These are phyloP conservation scores for Botrytis elliptica DNA, from an alignment of 2,329 filamentous ascomycete genomes.

Conservation along the genomic window DNA sequence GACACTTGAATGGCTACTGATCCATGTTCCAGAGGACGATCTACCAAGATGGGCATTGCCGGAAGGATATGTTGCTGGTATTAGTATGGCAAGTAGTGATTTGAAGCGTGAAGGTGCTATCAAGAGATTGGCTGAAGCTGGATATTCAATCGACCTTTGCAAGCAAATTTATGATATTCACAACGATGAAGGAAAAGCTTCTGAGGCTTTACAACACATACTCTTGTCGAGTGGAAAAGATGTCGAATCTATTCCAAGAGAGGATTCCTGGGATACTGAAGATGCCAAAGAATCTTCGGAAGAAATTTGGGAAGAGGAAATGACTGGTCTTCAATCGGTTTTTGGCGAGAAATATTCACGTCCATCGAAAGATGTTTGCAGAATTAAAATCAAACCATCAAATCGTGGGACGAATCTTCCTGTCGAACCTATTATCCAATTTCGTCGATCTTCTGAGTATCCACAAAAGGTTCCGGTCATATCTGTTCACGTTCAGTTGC, in stretches of 20 bases:
- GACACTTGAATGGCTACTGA: conserved; percentile 90
- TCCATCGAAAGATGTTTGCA: conserved; percentile 62
- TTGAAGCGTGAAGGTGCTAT: conserved; percentile 78
- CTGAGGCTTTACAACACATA: conserved; percentile 73
- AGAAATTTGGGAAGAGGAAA: conserved; percentile 81
- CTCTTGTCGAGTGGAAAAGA: conserved; percentile 53
- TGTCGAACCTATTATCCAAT: conserved; percentile 59
- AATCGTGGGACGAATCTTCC: conserved; percentile 50
- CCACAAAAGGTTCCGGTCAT: conserved; percentile 68
- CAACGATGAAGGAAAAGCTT: conserved; percentile 71
- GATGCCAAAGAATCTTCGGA: conserved; percentile 52
- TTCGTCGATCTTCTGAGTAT: conserved; percentile 72
- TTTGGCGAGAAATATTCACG: conserved; percentile 71
- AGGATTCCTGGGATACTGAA: conserved; percentile 41
- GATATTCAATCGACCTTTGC: conserved; percentile 84
- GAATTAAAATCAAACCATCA: conserved; percentile 63
- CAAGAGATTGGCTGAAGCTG: conserved; percentile 75
- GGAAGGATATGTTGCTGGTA: conserved; percentile 85
- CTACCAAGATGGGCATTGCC: conserved; percentile 90
- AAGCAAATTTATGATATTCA: conserved; percentile 71
- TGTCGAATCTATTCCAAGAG: conserved; percentile 38
- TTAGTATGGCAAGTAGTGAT: conserved; percentile 80
- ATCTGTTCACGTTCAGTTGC: conserved; percentile 67
- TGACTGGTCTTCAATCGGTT: conserved; percentile 79
- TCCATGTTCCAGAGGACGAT: conserved; percentile 96